phyloP scores from a whole-genome alignment of 176 grass and related monocot species.

The Puya raimondii region DNA sequence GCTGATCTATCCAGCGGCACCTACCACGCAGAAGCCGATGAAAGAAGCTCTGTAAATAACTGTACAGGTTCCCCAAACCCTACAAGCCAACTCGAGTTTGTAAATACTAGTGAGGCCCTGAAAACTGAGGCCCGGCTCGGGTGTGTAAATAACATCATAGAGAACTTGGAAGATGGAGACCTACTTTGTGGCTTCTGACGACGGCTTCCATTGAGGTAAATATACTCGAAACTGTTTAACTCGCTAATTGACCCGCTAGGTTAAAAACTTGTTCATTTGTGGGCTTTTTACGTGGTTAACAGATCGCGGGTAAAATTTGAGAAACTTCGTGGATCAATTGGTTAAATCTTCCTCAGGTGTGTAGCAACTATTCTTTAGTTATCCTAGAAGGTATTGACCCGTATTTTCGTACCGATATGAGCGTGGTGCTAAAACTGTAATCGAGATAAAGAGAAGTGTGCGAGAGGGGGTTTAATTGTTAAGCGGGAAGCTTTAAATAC shows the following conservation, averaged over 20 bases:
- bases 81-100: conserved; percentile 41
- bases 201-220: conserved; percentile 22
- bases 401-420: conserved; percentile 42
- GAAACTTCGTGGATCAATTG: conserved; percentile 28
- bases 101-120: conserved; percentile 58
- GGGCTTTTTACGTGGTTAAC: conserved; percentile 28
- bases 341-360: conserved; percentile 31
- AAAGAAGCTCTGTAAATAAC: conserved; percentile 59
- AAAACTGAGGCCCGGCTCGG: conserved; percentile 55
- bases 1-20: not conserved
- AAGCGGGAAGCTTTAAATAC: conserved; percentile 30
- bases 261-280: not conserved
- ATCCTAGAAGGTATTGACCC: conserved; percentile 37
- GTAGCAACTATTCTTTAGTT: conserved; percentile 69
- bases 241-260: not conserved
- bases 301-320: conserved; percentile 28
- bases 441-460: conserved; percentile 13
- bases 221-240: not conserved
- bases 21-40: conserved; percentile 35
- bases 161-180: conserved; percentile 42
- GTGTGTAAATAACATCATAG: conserved; percentile 64
- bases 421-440: conserved; percentile 36
- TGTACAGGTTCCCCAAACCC: conserved; percentile 28
- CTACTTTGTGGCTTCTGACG: conserved; percentile 38
- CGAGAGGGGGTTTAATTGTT: conserved; percentile 36